phyloP scores from a whole-genome alignment of 2,329 filamentous ascomycete genomes.

The Tricladium varicosporioides region DNA sequence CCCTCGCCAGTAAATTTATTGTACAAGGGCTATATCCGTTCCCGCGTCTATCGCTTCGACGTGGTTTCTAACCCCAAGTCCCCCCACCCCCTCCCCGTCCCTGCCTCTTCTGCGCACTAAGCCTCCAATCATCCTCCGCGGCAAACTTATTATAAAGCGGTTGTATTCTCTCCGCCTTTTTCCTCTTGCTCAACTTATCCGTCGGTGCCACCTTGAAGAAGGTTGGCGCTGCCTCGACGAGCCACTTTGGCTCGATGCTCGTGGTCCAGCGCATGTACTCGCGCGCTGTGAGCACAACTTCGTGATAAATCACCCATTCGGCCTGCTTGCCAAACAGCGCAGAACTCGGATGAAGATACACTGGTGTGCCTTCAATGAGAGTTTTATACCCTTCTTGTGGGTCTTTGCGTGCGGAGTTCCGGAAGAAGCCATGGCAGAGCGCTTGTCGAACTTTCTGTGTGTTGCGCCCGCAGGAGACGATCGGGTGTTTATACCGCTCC shows the following conservation, averaged over 20 bases:
- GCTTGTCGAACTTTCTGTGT: slow-evolving; percentile 86
- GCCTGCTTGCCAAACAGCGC: slow-evolving; percentile 93
- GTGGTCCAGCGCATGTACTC: slow-evolving; percentile 98
- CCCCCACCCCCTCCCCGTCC: slow-evolving; percentile 85
- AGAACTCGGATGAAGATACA: slow-evolving; percentile 90
- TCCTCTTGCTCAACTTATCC: slow-evolving; percentile 84
- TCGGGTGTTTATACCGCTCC: slow-evolving; percentile 79
- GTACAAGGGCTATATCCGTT: no score
- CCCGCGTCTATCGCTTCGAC: no score
- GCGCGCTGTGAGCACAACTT: no score
- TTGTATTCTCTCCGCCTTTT: slow-evolving; percentile 92
- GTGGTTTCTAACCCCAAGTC: slow-evolving; percentile 84
- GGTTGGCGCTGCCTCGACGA: slow-evolving; percentile 94
- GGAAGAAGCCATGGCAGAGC: slow-evolving; percentile 91
- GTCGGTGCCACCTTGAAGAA: slow-evolving; percentile 97
- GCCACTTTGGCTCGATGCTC: slow-evolving; percentile 87
- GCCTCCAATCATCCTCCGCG: slow-evolving; percentile 90
- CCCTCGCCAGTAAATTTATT: no score
- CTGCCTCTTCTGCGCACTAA: slow-evolving; percentile 82
- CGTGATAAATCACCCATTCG: slow-evolving; percentile 97
- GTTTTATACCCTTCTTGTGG: slow-evolving; percentile 98
- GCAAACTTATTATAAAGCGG: slow-evolving; percentile 92
- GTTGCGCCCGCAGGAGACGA: slow-evolving; percentile 82
- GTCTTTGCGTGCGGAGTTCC: slow-evolving; percentile 91
- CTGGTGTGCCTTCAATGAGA: slow-evolving; percentile 88